These are phyloP conservation scores for Soucietia sequanensis DNA, from an alignment of 805 yeast species.

Conservation along the genomic window DNA sequence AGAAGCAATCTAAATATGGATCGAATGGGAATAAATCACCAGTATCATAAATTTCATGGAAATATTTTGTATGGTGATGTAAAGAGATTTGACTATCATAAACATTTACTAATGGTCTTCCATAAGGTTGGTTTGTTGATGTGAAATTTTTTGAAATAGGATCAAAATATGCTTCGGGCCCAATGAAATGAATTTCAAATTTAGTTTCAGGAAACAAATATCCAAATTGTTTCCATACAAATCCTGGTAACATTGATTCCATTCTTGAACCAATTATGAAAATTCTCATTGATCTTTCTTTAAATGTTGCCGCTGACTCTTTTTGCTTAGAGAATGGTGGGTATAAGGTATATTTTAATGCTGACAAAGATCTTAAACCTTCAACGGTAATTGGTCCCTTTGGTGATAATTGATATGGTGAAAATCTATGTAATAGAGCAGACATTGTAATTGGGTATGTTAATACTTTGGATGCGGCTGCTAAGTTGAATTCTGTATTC, in stretches of 20 bases:
- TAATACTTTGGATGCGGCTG: slow-evolving; percentile 91
- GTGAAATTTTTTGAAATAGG: slow-evolving; percentile 60
- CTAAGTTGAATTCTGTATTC: slow-evolving; percentile 96
- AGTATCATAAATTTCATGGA: slow-evolving; percentile 85
- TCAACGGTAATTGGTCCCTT: slow-evolving; percentile 87
- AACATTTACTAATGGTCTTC: slow-evolving; percentile 68
- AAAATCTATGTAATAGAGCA: slow-evolving; percentile 73
- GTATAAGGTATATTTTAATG: slow-evolving; percentile 84
- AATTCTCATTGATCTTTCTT: slow-evolving; percentile 85
- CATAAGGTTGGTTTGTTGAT: slow-evolving; percentile 47
- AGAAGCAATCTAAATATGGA: slow-evolving; percentile 91
- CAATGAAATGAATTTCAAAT: slow-evolving; percentile 88
- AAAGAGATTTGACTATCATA: slow-evolving; percentile 72
- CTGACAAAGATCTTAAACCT: slow-evolving; percentile 91
- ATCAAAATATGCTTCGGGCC: slow-evolving; percentile 88
- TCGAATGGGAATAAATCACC: slow-evolving; percentile 98
- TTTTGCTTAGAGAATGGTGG: slow-evolving; percentile 50
- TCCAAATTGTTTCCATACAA: slow-evolving; percentile 92
- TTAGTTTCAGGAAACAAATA: slow-evolving; percentile 79
- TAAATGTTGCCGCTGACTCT: slow-evolving; percentile 56
- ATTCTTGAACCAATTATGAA: slow-evolving; percentile 90
- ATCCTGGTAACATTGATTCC: slow-evolving; percentile 90
- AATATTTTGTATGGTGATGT: slow-evolving; percentile 84
- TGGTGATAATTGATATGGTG: slow-evolving; percentile 80
- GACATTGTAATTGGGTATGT: slow-evolving; percentile 92